Base-by-base conservation (phyloP, 352 stramenopile genomes). In the Blastocystis sp. region DNA sequence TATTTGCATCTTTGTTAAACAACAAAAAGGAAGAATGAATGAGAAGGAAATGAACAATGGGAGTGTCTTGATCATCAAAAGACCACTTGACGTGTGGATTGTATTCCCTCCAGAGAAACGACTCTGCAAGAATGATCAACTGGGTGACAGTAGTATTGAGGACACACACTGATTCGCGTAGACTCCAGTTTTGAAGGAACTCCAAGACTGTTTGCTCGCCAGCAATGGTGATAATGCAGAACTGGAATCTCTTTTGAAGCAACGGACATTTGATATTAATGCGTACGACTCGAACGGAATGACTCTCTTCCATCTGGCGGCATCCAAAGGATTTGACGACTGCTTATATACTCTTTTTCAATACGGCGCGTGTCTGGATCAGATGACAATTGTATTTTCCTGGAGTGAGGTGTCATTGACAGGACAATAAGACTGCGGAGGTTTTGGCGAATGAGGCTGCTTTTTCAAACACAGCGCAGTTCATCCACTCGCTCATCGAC, bases 281-380 rank as follows among this genome's bases (percentile, higher is more conserved):
- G 69, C 69, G 16, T 81, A 81, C 40, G 69, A 81, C 38, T 63
- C 46, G 16, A 44, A 32, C n/a, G 69, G 69, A 32, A 42, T 44
- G 34, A 81, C 69, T 27, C 69, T 81, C 44, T 61, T 81, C 29
- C 69, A 81, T 81, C 49, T 63, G 61, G 69, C 69, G n/a, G 69
- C 69, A 18, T 40, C 21, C 4, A 27, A 63, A 24, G 69, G 69
- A 42, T 81, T 48, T 61, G 69, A 81, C 48, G 69, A 81, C 27
- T 65, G 44, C 42, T 18, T 81, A 49, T 81, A 81, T 44, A 51
- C 56, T 46, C 46, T 81, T 46, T 81, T 81, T 64, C 46, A 81
- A 42, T 81, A 44, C 24, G 69, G 69, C 34, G 69, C 69, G n/a
- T 46, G 24, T 59, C 29, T 81, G 21, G 29, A 81, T 48, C 69